These are phyloP conservation scores for Pulveroboletus sp. DNA, from an alignment of 1,284 basidiomycete species.

Conservation along the genomic window DNA sequence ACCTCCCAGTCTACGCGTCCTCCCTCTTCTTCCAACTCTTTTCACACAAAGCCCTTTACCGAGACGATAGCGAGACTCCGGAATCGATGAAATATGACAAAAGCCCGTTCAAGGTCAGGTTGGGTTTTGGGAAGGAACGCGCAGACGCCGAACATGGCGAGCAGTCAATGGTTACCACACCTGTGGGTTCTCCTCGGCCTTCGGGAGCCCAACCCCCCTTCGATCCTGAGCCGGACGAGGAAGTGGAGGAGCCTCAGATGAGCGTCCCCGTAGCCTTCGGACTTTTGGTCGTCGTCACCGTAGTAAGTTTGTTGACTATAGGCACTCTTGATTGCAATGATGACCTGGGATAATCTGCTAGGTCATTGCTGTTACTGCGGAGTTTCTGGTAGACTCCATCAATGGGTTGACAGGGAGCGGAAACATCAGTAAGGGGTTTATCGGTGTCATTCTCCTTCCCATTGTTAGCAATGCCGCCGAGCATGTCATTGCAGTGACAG, in stretches of 20 bases:
- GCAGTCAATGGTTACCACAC: not conserved
- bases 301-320: constrained; percentile 40
- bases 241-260: constrained; percentile 57
- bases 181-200: constrained; percentile 2
- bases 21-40: constrained; percentile 87
- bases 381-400: constrained; percentile 81
- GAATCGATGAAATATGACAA: constrained; percentile 22
- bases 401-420: constrained; percentile 53
- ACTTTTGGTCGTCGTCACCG: constrained; percentile 59
- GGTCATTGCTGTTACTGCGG: constrained; percentile 73
- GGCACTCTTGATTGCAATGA: not conserved
- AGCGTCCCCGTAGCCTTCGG: constrained; percentile 48
- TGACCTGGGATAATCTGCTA: constrained; percentile 20
- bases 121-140: constrained; percentile 10
- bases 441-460: constrained; percentile 84
- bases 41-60: constrained; percentile 76
- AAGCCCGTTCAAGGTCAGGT: constrained; percentile 30
- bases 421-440: constrained; percentile 70
- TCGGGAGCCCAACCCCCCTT: not conserved
- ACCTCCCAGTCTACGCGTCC: constrained; percentile 54
- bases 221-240: constrained; percentile 32
- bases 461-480: constrained; percentile 79
- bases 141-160: not conserved
- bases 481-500: constrained; percentile 76
- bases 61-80: constrained; percentile 40